Evolutionary conservation across 2,329 filamentous ascomycete genomes (phyloP).

Genomic region (Colletotrichum incanum): DNA sequence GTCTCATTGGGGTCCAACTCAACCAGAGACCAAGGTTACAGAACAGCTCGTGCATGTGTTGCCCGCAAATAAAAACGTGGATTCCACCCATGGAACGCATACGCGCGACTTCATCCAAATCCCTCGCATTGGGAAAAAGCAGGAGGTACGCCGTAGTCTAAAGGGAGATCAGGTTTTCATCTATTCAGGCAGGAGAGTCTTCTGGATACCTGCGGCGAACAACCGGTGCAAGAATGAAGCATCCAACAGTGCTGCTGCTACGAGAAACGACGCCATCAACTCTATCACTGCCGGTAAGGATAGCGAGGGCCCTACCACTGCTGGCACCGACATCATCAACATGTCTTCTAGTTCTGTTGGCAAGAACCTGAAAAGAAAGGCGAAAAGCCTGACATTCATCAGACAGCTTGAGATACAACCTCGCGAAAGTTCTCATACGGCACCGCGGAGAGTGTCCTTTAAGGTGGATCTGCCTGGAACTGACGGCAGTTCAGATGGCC

Average conservation of each 20-base stretch:
- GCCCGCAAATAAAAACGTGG: too few species aligned
- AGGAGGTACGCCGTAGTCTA: constrained; percentile 1
- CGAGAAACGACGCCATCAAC: background rate
- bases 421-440: background rate
- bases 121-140: background rate
- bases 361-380: background rate
- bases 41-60: background rate
- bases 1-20: background rate
- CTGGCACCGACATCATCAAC: background rate
- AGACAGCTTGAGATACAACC: background rate
- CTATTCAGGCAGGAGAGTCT: background rate
- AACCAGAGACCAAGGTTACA: background rate
- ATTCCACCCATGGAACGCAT: background rate
- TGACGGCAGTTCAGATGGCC: background rate
- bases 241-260: background rate
- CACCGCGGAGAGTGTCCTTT: background rate
- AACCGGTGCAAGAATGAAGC: background rate
- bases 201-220: background rate
- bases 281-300: background rate
- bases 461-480: background rate
- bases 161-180: background rate
- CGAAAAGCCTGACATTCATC: constrained; percentile 14
- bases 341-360: too few species aligned
- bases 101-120: background rate
- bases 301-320: background rate